phyloP scores from a whole-genome alignment of 2,329 filamentous ascomycete species.

The Ambrosiella xylebori region DNA sequence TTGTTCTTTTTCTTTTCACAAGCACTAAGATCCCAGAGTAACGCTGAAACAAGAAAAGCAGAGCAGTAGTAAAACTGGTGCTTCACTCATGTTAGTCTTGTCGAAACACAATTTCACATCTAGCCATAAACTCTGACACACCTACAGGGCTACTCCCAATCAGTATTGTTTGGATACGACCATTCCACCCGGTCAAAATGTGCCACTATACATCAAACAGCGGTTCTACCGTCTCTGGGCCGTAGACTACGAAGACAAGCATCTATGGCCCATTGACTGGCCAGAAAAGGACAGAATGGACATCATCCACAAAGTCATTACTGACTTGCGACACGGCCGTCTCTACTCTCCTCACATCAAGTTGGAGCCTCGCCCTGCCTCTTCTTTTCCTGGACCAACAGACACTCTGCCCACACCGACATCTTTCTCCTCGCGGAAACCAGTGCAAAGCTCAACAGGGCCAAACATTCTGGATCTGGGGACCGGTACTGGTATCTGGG shows the following conservation, averaged over 20 bases:
- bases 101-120: not conserved
- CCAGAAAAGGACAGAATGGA: slow-evolving; percentile 63
- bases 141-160: not conserved
- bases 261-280: slow-evolving; percentile 63
- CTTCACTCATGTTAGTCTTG: not conserved
- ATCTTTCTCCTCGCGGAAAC: slow-evolving; percentile 1
- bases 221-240: slow-evolving; percentile 59
- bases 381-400: not conserved
- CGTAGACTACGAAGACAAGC: slow-evolving; percentile 48
- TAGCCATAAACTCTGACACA: no score
- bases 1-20: no score
- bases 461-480: slow-evolving; percentile 48
- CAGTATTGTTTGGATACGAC: slow-evolving; percentile 7
- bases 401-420: slow-evolving; percentile 3
- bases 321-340: slow-evolving; percentile 1
- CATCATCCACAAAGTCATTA: slow-evolving; percentile 63
- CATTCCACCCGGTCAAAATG: not conserved
- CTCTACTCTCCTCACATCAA: not conserved
- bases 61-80: no score
- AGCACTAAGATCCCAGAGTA: no score
- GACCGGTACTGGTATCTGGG: slow-evolving; percentile 83
- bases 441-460: slow-evolving; percentile 5
- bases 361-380: not conserved
- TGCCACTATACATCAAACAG: slow-evolving; percentile 22
- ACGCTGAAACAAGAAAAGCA: no score